Evolutionary conservation across 352 stramenopile species (phyloP).

Genomic region (Globisporangium polare): DNA sequence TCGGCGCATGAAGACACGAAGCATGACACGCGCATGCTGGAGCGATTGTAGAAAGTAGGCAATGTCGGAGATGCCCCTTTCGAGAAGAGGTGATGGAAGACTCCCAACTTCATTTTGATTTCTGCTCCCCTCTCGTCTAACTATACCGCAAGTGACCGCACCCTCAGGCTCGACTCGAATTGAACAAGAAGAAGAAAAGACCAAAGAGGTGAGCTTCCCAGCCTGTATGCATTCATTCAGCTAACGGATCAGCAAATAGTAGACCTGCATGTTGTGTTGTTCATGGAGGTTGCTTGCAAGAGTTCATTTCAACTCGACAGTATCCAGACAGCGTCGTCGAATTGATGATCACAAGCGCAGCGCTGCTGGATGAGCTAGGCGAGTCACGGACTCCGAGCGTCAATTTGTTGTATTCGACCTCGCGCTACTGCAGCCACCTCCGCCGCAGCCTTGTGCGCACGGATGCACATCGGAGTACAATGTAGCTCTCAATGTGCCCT

Average conservation of each 20-base stretch:
- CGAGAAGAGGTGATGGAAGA: background rate
- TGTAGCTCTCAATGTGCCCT: too few relatives aligned
- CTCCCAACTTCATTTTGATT: slow-evolving; percentile 3
- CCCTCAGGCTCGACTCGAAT: background rate
- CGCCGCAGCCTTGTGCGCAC: too few relatives aligned
- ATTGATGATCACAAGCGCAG: too few relatives aligned
- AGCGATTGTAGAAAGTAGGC: slow-evolving; percentile 44
- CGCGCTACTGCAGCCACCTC: too few relatives aligned
- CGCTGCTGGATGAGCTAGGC: too few relatives aligned
- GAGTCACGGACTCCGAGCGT: too few relatives aligned
- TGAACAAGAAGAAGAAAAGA: background rate
- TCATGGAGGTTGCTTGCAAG: background rate
- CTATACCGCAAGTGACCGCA: background rate
- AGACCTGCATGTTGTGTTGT: background rate
- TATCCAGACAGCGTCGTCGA: too few relatives aligned
- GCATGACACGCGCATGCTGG: slow-evolving; percentile 49
- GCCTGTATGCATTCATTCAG: too few relatives aligned
- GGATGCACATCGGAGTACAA: too few relatives aligned
- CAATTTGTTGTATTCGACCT: too few relatives aligned
- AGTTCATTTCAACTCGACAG: too few relatives aligned
- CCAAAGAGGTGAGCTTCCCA: background rate
- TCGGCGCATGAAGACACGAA: slow-evolving; percentile 30
- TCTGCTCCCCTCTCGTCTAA: background rate
- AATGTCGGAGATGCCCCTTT: slow-evolving; percentile 1
- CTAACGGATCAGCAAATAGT: too few relatives aligned